phyloP scores from a whole-genome alignment of 2,329 filamentous ascomycete genomes.

The Gaeumannomyces sp. region DNA sequence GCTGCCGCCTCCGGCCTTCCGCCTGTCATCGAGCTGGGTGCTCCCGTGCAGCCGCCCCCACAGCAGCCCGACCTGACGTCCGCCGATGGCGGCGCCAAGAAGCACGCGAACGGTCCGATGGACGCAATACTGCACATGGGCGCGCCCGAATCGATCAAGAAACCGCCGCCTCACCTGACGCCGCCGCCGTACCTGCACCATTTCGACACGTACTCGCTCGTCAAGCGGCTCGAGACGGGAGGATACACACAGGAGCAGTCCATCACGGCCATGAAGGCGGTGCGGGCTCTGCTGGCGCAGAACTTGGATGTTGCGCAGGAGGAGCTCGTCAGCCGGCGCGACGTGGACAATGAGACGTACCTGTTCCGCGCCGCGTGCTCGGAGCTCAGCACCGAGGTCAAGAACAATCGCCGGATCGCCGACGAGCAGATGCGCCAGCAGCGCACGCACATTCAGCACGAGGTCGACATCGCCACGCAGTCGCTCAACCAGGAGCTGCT shows the following conservation, averaged over 20 bases:
- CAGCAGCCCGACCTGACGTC: slow-evolving; percentile 1
- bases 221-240: slow-evolving; percentile 66
- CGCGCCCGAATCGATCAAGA: slow-evolving; percentile 24
- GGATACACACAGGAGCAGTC: slow-evolving; percentile 71
- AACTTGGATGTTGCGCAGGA: slow-evolving; percentile 78
- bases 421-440: slow-evolving; percentile 80
- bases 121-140: slow-evolving; percentile 41
- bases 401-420: slow-evolving; percentile 66
- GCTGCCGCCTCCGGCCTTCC: slow-evolving; percentile 1
- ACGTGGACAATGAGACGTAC: slow-evolving; percentile 92
- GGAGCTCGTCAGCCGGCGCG: slow-evolving; percentile 79
- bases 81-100: slow-evolving; percentile 24
- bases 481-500: slow-evolving; percentile 75
- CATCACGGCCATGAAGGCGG: slow-evolving; percentile 85
- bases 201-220: slow-evolving; percentile 90
- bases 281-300: slow-evolving; percentile 67
- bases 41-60: slow-evolving; percentile 14
- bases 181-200: slow-evolving; percentile 85
- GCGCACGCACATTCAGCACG: slow-evolving; percentile 81
- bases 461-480: slow-evolving; percentile 88
- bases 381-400: slow-evolving; percentile 82
- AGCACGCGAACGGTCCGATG: slow-evolving; percentile 37
- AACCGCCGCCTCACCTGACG: slow-evolving; percentile 58
- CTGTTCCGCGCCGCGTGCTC: slow-evolving; percentile 91
- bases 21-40: slow-evolving; percentile 17